Percentiles rank a stretch among this genome's conserved stretches.
phyloP scores from a whole-genome alignment of 257 asterid genomes.

The Solanum arcanum region DNA sequence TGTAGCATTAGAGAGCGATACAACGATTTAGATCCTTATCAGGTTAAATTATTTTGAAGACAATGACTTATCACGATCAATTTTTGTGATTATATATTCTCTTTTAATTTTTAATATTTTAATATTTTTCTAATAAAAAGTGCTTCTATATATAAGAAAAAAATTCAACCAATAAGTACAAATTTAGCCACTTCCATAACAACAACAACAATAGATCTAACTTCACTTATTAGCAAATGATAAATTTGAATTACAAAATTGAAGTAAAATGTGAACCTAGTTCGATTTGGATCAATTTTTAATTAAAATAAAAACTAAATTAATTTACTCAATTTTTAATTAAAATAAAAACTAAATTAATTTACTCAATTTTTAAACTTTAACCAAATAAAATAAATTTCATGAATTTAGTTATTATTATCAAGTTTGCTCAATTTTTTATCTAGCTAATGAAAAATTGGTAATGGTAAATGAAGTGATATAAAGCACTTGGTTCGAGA shows the following conservation, averaged over 20 bases:
- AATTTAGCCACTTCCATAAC: not conserved
- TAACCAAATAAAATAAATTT: not conserved
- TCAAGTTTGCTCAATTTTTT: too few species aligned
- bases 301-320: too few species aligned
- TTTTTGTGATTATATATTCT: not conserved
- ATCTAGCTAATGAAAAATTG: not conserved
- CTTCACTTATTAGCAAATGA: not conserved
- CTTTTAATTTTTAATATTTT: not conserved
- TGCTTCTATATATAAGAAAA: not conserved
- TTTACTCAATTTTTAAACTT: too few species aligned
- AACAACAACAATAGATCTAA: not conserved
- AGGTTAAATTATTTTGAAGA: fast-evolving
- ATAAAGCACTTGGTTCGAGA: not conserved
- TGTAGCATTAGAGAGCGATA: not conserved
- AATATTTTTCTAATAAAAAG: not conserved
- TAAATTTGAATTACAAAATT: not conserved
- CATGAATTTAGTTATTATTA: too few species aligned
- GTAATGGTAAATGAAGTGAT: not conserved
- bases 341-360: too few species aligned
- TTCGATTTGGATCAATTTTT: not conserved
- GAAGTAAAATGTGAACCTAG: not conserved
- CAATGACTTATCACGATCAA: fast-evolving
- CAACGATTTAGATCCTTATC: not conserved
- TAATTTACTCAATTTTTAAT: too few species aligned
- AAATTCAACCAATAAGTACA: not conserved